A percentile compares a stretch with the other conserved stretches of the same genome.
These are phyloP conservation scores for Globisporangium orthogonon DNA, from an alignment of 352 stramenopile genomes.

Conservation along the genomic window DNA sequence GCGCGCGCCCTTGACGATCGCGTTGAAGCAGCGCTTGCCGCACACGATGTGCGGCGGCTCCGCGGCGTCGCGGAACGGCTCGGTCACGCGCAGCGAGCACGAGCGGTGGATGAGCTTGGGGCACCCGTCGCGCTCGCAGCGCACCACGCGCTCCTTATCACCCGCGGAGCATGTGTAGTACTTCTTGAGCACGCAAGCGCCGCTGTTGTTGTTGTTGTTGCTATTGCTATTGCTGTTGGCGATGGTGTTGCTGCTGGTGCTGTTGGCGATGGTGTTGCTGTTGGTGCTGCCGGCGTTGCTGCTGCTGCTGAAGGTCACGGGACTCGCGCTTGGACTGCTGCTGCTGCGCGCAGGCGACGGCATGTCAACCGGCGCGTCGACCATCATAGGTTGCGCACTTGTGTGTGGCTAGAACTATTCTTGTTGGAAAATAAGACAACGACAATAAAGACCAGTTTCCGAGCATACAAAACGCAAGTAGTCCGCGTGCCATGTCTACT, in stretches of 20 bases:
- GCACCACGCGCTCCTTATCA: slow-evolving; percentile 6
- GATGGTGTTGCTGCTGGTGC: no score
- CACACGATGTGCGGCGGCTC: slow-evolving; percentile 9
- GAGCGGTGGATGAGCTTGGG: slow-evolving; percentile 13
- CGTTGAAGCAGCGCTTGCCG: slow-evolving; percentile 17
- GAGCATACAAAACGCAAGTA: no score
- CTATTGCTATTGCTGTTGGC: no score
- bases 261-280: not conserved
- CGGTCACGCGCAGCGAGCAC: slow-evolving; percentile 13
- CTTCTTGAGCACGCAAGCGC: slow-evolving; percentile 12
- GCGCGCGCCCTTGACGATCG: slow-evolving; percentile 7
- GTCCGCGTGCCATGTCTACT: no score
- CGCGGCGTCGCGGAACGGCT: slow-evolving; percentile 8
- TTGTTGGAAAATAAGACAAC: not conserved
- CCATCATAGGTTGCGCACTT: not conserved
- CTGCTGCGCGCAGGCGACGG: not conserved
- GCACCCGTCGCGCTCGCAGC: slow-evolving; percentile 12
- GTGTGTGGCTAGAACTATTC: not conserved
- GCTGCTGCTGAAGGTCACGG: not conserved
- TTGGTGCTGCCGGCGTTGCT: not conserved
- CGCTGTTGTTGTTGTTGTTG: not conserved
- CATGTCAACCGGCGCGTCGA: not conserved
- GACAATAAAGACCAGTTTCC: no score
- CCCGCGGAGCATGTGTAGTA: slow-evolving; percentile 10
- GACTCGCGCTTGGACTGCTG: slow-evolving; percentile 3